Conservation (phyloP, 768 basidiomycete species). For the Lactarius hatsudake region DNA sequence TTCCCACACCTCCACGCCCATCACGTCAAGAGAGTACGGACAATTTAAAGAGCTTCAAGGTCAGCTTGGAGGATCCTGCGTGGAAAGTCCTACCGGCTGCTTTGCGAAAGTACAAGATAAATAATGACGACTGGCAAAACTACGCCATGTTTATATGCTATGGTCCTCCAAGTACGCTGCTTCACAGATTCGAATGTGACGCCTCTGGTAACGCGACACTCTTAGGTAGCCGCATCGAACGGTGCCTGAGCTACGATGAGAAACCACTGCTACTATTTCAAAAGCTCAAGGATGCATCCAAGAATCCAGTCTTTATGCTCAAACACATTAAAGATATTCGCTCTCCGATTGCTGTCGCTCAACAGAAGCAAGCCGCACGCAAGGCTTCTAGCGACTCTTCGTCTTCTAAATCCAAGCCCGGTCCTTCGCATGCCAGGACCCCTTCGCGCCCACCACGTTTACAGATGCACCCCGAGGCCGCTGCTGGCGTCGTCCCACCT, state of each 20-base stretch:
- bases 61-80: slow-evolving; percentile 95
- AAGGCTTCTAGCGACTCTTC: slow-evolving; percentile 54
- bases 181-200: background rate
- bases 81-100: slow-evolving; percentile 99
- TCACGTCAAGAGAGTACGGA: slow-evolving; percentile 62
- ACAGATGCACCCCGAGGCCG: slow-evolving; percentile 60
- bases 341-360: slow-evolving; percentile 94
- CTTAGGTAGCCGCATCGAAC: slow-evolving; percentile 75
- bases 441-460: slow-evolving; percentile 60
- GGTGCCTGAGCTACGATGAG: slow-evolving; percentile 96
- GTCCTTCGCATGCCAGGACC: slow-evolving; percentile 39
- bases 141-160: slow-evolving; percentile 99
- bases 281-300: slow-evolving; percentile 93
- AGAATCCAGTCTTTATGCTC: slow-evolving; percentile 99
- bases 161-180: slow-evolving; percentile 73
- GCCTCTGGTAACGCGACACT: background rate
- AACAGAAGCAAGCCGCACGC: slow-evolving; percentile 90
- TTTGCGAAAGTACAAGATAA: slow-evolving; percentile 97
- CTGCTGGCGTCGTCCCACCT: slow-evolving; percentile 43
- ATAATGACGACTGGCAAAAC: slow-evolving; percentile 97
- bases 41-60: slow-evolving; percentile 93
- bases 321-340: slow-evolving; percentile 96
- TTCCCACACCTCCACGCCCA: slow-evolving; percentile 42
- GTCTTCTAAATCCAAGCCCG: slow-evolving; percentile 30
- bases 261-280: slow-evolving; percentile 97